These are phyloP conservation scores for Dothideomycetes sp. DNA, from an alignment of 2,329 filamentous ascomycete species.

Conservation along the genomic window DNA sequence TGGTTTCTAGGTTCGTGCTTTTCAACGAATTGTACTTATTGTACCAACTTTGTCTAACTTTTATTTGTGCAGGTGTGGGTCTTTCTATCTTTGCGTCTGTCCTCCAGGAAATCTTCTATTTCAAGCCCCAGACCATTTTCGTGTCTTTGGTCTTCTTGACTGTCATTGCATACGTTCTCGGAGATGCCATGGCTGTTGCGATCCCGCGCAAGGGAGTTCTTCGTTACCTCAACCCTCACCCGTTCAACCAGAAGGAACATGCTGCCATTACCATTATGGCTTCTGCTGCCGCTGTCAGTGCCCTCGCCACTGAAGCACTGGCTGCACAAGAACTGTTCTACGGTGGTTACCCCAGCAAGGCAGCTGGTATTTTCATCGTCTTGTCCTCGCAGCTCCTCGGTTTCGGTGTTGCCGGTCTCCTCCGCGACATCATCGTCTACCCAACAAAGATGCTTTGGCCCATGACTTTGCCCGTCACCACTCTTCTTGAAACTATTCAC, in stretches of 20 bases:
- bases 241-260: conserved; percentile 24
- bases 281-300: conserved; percentile 24
- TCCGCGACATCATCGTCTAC: conserved; percentile 35
- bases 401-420: conserved; percentile 37
- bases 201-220: conserved; percentile 26
- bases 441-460: conserved; percentile 41
- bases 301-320: conserved; percentile 28
- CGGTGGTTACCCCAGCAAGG: conserved; percentile 26
- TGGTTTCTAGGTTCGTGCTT: conserved; percentile 24
- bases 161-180: conserved; percentile 33
- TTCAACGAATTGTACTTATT: not conserved
- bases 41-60: not conserved
- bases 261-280: conserved; percentile 33
- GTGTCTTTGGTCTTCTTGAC: conserved; percentile 35
- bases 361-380: conserved; percentile 32
- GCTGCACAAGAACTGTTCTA: conserved; percentile 40
- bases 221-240: conserved; percentile 28
- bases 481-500: conserved; percentile 30
- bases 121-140: conserved; percentile 36
- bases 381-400: conserved; percentile 40
- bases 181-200: conserved; percentile 25
- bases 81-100: conserved; percentile 20
- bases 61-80: conserved; percentile 8
- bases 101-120: conserved; percentile 35
- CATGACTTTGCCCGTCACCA: conserved; percentile 24